phyloP scores from a whole-genome alignment of 2,329 filamentous ascomycete species.

The Trichoderma cornu-damae region DNA sequence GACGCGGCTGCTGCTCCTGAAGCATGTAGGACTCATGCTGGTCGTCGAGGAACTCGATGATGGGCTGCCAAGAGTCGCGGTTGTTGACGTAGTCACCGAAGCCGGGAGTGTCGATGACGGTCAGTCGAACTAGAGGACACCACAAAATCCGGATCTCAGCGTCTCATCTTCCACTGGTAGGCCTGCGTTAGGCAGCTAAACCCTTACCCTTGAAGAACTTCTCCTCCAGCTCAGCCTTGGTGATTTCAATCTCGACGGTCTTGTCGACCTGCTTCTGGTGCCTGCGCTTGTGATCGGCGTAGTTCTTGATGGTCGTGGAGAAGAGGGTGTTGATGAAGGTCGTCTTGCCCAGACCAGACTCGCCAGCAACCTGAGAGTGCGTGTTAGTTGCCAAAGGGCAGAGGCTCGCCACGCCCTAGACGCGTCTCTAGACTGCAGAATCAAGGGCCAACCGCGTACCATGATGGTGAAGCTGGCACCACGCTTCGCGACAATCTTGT shows the following conservation, averaged over 20 bases:
- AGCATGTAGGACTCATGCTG: slow-evolving; percentile 99
- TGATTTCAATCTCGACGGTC: slow-evolving; percentile 99
- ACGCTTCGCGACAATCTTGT: slow-evolving; percentile 73
- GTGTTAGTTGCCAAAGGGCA: neutral
- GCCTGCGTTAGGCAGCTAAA: neutral
- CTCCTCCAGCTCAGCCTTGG: slow-evolving; percentile 98
- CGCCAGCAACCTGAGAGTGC: slow-evolving; percentile 77
- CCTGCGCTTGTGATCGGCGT: slow-evolving; percentile 98
- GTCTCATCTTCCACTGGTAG: neutral
- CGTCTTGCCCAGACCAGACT: slow-evolving; percentile 97
- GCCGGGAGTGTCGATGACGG: slow-evolving; percentile 96
- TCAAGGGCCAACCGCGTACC: slow-evolving; percentile 51
- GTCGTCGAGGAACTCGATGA: slow-evolving; percentile 99
- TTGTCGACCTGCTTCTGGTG: slow-evolving; percentile 99
- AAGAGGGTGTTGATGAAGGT: slow-evolving; percentile 99
- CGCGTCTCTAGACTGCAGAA: slow-evolving; percentile 12
- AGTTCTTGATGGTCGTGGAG: slow-evolving; percentile 99
- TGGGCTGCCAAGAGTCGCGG: slow-evolving; percentile 99
- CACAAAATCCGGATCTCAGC: neutral
- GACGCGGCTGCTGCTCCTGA: slow-evolving; percentile 98
- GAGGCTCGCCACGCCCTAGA: neutral
- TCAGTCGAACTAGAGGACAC: slow-evolving; percentile 71
- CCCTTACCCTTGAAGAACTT: slow-evolving; percentile 98
- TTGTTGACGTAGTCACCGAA: slow-evolving; percentile 99
- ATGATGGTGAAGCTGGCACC: slow-evolving; percentile 99